These are phyloP conservation scores for Colletotrichum chlorophyti DNA, from an alignment of 2,329 filamentous ascomycete genomes.

Conservation along the genomic window DNA sequence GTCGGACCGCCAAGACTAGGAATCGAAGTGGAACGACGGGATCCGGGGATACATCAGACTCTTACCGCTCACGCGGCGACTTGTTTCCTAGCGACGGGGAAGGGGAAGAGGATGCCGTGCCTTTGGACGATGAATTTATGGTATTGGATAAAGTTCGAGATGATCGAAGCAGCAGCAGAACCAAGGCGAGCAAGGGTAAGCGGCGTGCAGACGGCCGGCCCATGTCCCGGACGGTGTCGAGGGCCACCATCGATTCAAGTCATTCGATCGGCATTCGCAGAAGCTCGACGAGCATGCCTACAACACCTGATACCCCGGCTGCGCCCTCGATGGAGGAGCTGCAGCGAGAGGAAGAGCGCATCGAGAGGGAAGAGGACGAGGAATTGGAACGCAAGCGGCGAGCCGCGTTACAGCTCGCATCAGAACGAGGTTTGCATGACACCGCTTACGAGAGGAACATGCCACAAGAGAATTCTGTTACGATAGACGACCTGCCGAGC, in stretches of 20 bases:
- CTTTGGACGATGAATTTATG: slow-evolving; percentile 90
- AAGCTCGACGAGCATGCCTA: slow-evolving; percentile 33
- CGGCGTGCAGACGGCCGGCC: slow-evolving; percentile 45
- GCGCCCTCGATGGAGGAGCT: slow-evolving; percentile 59
- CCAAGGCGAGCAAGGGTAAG: slow-evolving; percentile 68
- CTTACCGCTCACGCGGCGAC: slow-evolving; percentile 86
- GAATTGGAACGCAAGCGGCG: slow-evolving; percentile 59
- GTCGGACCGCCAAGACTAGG: slow-evolving; percentile 49
- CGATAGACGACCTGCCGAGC: slow-evolving; percentile 32
- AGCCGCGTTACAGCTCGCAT: slow-evolving; percentile 59
- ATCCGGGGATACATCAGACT: slow-evolving; percentile 84
- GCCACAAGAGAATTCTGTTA: slow-evolving; percentile 39
- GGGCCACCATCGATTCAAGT: slow-evolving; percentile 60
- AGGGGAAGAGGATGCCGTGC: slow-evolving; percentile 92
- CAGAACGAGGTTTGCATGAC: slow-evolving; percentile 52
- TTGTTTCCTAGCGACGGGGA: slow-evolving; percentile 86
- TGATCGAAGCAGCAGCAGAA: slow-evolving; percentile 67
- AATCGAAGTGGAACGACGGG: slow-evolving; percentile 80
- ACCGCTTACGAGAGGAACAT: slow-evolving; percentile 40
- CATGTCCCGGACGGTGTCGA: slow-evolving; percentile 61
- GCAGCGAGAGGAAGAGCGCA: slow-evolving; percentile 57
- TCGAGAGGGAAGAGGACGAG: slow-evolving; percentile 59
- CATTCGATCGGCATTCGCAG: slow-evolving; percentile 37
- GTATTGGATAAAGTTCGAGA: slow-evolving; percentile 82
- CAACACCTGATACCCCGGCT: slow-evolving; percentile 44